Evolutionary conservation across 305 asterid species (phyloP).

Genomic region (Fraxinus baroniana): DNA sequence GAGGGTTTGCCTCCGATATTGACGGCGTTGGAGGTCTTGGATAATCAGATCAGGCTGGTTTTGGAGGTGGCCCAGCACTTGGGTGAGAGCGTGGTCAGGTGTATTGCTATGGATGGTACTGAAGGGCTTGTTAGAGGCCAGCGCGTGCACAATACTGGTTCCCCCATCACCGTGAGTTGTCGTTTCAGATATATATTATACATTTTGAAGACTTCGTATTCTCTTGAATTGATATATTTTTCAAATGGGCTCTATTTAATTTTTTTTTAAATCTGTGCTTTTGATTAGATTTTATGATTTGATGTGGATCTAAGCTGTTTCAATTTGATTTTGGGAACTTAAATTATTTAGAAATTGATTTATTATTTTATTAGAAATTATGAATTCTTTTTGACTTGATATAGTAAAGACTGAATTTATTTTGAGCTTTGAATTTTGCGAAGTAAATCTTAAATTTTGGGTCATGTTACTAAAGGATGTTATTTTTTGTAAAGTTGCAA

Average conservation of each 20-base stretch:
- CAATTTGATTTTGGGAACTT: background rate
- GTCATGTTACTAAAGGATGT: background rate
- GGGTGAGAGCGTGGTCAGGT: conserved; percentile 89
- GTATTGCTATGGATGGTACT: conserved; percentile 99
- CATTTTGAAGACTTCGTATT: background rate
- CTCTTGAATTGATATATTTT: background rate
- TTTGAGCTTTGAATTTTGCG: background rate
- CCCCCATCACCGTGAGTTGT: conserved; percentile 83
- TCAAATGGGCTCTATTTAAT: background rate
- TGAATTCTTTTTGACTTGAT: background rate
- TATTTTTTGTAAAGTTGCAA: background rate
- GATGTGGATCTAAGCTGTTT: background rate
- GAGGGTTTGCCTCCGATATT: conserved; percentile 91
- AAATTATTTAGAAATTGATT: background rate
- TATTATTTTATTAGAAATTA: too few species aligned
- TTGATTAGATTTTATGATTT: background rate
- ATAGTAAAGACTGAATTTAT: background rate
- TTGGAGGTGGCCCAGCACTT: conserved; percentile 94
- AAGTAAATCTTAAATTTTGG: background rate
- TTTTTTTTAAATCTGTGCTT: background rate
- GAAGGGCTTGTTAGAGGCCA: conserved; percentile 97
- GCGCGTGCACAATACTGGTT: conserved; percentile 88
- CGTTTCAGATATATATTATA: background rate
- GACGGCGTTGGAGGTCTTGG: conserved; percentile 87
- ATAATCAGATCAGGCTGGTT: conserved; percentile 88